Base-by-base conservation (phyloP, 1,139 yeast species). In the Starmera stellimalicola region DNA sequence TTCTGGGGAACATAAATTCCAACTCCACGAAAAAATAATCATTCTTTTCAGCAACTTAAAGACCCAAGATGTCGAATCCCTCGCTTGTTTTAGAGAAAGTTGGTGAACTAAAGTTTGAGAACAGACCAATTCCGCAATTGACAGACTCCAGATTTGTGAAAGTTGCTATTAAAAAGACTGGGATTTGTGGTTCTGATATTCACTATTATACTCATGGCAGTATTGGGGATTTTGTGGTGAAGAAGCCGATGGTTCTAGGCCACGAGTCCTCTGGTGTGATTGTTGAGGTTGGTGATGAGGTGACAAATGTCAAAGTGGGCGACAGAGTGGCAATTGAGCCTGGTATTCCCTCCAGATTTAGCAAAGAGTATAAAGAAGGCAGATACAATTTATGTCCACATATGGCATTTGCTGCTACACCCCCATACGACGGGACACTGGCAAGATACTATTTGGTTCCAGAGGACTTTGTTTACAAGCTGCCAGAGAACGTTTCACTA, bases 181-280 rank as follows among this genome's bases (percentile, higher is more conserved):
- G 95, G 33, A 77, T 85, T 41, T 85, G 95, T 57, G 95, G 95
- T 5, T 77, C 87, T 5, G 94, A 83, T 55, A 80, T 83, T 41
- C 94, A 84, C 52, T 85, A 79, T 64, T 83, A 77, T 51, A 72
- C 76, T 32, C 81, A 78, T 45, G 95, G 95, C 4, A 68, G 68
- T 40, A 81, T 84, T 50, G 95, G 95, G 14, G 70, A 74, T 15
- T 79, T 77, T 43, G 69, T 71, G 6, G 50, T 52, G n/a, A 66
- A 67, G 37, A 61, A 63, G 30, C 82, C 81, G 37, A 77, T 77
- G 78, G 81, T 79, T 15, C 63, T 80, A 43, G 91, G 91, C 20
- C 91, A 80, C 52, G 91, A 80, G 51, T 73, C 83, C 14, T 62
- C 88, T 6, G 95, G 94, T 27, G 60, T 72, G 16, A 77, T 84